A percentile compares a stretch with the other conserved stretches of the same genome.
phyloP scores from a whole-genome alignment of 495 filamentous ascomycete genomes.

The Podospora sp. region DNA sequence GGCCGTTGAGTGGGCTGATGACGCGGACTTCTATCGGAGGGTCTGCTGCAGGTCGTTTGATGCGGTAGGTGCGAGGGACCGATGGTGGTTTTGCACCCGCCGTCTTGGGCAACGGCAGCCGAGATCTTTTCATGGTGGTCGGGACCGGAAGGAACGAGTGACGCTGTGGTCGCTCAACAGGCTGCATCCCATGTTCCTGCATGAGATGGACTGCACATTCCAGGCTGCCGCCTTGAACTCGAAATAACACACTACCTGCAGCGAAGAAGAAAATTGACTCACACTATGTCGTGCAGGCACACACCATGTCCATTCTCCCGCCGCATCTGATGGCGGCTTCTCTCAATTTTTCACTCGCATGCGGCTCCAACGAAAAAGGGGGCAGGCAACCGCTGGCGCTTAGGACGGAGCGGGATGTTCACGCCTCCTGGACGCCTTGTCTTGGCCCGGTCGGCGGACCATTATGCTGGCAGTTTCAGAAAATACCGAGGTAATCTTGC shows the following conservation, averaged over 20 bases:
- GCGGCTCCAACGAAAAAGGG: background rate
- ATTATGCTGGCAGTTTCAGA: background rate
- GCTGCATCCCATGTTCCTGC: background rate
- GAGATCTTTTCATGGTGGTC: background rate
- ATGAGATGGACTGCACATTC: background rate
- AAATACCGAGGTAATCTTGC: background rate
- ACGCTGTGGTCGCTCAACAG: background rate
- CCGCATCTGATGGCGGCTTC: background rate
- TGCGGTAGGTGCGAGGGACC: background rate
- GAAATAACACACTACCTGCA: too few species aligned
- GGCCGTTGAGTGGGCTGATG: background rate
- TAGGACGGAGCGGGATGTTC: background rate
- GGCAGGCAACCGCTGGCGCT: background rate
- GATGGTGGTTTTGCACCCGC: background rate
- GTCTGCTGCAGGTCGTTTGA: constrained; percentile 1
- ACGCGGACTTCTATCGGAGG: background rate
- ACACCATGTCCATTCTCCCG: background rate
- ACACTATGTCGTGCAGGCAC: background rate
- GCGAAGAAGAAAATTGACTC: background rate
- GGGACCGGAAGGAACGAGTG: background rate
- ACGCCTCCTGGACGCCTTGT: background rate
- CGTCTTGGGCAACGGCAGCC: background rate
- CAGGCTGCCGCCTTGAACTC: constrained; percentile 1
- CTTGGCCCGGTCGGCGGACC: background rate
- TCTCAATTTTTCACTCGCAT: background rate